phyloP scores from a whole-genome alignment of 768 basidiomycete species.

The Boletus speciosus region DNA sequence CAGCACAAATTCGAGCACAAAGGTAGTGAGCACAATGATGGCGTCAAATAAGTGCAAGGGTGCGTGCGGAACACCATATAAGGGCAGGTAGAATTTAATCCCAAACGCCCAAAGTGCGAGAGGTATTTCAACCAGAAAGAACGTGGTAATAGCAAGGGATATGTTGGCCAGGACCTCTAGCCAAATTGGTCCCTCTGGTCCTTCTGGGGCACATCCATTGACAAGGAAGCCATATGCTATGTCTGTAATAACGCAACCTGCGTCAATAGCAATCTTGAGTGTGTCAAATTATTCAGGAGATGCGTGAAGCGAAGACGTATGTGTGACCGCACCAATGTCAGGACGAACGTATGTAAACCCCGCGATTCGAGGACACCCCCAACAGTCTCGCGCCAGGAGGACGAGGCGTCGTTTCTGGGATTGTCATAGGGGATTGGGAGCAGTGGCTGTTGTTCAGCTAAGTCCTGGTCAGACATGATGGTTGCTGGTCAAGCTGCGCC shows the following conservation, averaged over 20 bases:
- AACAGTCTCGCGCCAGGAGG: conserved; percentile 32
- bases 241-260: conserved; percentile 67
- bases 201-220: conserved; percentile 45
- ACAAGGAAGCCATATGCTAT: conserved; percentile 65
- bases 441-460: conserved; percentile 48
- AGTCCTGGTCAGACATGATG: conserved; percentile 26
- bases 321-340: conserved; percentile 48
- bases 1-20: conserved; percentile 66
- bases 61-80: conserved; percentile 50
- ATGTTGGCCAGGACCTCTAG: conserved; percentile 57
- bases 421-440: conserved; percentile 33
- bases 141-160: conserved; percentile 63
- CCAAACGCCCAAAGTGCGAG: conserved; percentile 67
- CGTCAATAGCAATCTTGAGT: conserved; percentile 58
- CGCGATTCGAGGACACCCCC: conserved; percentile 51
- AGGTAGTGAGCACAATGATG: conserved; percentile 65
- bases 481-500: conserved; percentile 1
- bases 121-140: conserved; percentile 80
- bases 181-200: conserved; percentile 52
- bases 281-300: conserved; percentile 7
- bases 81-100: conserved; percentile 57
- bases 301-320: conserved; percentile 18
- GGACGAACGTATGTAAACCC: conserved; percentile 52
- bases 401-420: conserved; percentile 1
- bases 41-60: conserved; percentile 74